Evolutionary conservation across 768 basidiomycete species (phyloP), one percentile per base, ranked within the genome.

Genomic region (Paxillus rubicundulus): DNA sequence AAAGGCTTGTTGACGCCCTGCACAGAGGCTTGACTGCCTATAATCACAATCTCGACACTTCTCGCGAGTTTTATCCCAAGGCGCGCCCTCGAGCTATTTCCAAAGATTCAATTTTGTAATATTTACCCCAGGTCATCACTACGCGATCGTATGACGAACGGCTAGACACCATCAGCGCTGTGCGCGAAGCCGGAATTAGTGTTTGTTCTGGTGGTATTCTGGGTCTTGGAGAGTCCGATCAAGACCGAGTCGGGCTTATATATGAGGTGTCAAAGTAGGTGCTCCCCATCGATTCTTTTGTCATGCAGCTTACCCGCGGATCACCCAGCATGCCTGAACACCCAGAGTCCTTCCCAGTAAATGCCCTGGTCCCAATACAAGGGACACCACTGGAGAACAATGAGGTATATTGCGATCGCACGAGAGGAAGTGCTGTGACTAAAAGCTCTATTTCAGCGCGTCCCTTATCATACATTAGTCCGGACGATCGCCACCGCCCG

Each of bases 281-380:
- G 73, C 9, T 34, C 27, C 18, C 13, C 38, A 39, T 40, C 12
- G 18, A 33, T 21, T 3, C 8, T 27, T 36, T 45, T 44, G 16
- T 49, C 16, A 41, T 48, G 27, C 21, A 27, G 38, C 48, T 61
- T 17, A 56, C 41, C 39, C 18, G 9, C 41, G 37, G 45, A 38
- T 53, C 40, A 48, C 43, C 8, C 60, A 95, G 92, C 65, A 86
- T 97, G 81, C 86, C 90, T 37, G 90, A 95, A 67, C 92, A 98
- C 63, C 96, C 96, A n/a, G 96, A 98, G 69, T 95, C 92, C 5
- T 98, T 98, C 78, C 96, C 96, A 1, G 95, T 98, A 54, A 98
- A 98, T 69, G 95, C 96, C 13, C 79, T 98, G 51, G 96, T 98
- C 2, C 94, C 96, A 13, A 98, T 98, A 55, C 79, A 87, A 58